A percentile compares a stretch with the other conserved stretches of the same genome.
Evolutionary conservation across 129 eudicot genomes (phyloP).

Genomic region (Artemisia annua): DNA sequence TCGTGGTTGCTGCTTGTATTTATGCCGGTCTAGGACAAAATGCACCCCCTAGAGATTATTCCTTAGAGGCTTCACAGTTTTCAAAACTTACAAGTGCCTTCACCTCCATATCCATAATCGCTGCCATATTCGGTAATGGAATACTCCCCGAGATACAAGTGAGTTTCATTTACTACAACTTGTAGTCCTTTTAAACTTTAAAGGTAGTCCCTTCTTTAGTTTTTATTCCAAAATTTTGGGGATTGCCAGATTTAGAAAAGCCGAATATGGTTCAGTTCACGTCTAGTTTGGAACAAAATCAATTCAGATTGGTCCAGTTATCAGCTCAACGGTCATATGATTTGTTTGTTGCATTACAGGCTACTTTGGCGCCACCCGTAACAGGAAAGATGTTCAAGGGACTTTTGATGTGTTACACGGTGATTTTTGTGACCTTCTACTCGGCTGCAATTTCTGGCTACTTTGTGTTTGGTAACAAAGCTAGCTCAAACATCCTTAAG

Average conservation of each 20-base stretch:
- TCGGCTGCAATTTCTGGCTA: slow-evolving; percentile 68
- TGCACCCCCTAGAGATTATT: slow-evolving; percentile 62
- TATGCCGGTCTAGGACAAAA: slow-evolving; percentile 54
- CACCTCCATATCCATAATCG: slow-evolving; percentile 75
- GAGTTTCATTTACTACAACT: not conserved
- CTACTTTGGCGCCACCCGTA: slow-evolving; percentile 79
- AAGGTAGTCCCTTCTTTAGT: not conserved
- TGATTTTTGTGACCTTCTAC: slow-evolving; percentile 64
- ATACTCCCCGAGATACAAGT: slow-evolving; percentile 74
- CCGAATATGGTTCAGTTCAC: too few relatives aligned
- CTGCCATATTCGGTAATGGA: slow-evolving; percentile 77
- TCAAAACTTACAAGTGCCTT: slow-evolving; percentile 51
- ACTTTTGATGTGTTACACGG: slow-evolving; percentile 56
- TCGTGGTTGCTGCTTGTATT: slow-evolving; percentile 37
- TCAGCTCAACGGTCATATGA: not conserved
- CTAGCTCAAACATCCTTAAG: slow-evolving; percentile 9
- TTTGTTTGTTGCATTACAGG: slow-evolving; percentile 22
- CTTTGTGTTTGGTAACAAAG: slow-evolving; percentile 63
- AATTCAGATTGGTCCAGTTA: not conserved
- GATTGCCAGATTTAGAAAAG: too few relatives aligned
- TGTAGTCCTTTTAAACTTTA: not conserved
- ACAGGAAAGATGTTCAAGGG: slow-evolving; percentile 83
- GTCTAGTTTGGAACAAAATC: too few relatives aligned
- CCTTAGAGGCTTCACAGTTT: slow-evolving; percentile 41
- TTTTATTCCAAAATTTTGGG: too few relatives aligned